phyloP scores from a whole-genome alignment of 768 basidiomycete genomes.

The Lactarius akahatsu region DNA sequence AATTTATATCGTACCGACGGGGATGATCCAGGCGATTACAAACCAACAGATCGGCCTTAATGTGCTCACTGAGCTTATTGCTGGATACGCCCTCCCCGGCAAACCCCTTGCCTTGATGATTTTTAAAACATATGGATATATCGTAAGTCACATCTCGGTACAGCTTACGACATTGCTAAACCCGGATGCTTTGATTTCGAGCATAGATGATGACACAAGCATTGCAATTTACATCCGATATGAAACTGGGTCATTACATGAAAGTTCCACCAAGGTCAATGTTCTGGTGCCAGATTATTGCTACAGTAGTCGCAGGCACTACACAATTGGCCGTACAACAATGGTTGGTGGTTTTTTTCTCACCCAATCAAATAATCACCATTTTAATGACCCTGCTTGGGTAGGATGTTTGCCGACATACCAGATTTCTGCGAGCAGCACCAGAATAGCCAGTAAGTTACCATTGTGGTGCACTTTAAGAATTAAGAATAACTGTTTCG shows the following conservation, averaged over 20 bases:
- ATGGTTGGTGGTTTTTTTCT: constrained; percentile 34
- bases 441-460: constrained; percentile 44
- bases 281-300: constrained; percentile 53
- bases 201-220: constrained; percentile 41
- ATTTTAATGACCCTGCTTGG: background rate
- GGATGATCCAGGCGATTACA: constrained; percentile 79
- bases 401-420: constrained; percentile 63
- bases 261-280: constrained; percentile 47
- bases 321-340: constrained; percentile 65
- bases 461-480: background rate
- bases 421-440: constrained; percentile 52
- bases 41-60: constrained; percentile 71
- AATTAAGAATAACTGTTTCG: background rate
- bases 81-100: constrained; percentile 60
- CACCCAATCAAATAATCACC: background rate
- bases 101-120: constrained; percentile 77
- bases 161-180: background rate
- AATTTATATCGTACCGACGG: constrained; percentile 75
- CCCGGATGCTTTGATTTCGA: background rate
- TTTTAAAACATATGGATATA: constrained; percentile 52
- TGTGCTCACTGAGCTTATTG: constrained; percentile 73
- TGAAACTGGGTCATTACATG: constrained; percentile 77
- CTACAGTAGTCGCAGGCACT: constrained; percentile 56
- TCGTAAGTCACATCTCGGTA: constrained; percentile 8
- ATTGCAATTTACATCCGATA: constrained; percentile 71